Conservation (phyloP, 2,329 filamentous ascomycete species). For the Didymella lethalis region DNA sequence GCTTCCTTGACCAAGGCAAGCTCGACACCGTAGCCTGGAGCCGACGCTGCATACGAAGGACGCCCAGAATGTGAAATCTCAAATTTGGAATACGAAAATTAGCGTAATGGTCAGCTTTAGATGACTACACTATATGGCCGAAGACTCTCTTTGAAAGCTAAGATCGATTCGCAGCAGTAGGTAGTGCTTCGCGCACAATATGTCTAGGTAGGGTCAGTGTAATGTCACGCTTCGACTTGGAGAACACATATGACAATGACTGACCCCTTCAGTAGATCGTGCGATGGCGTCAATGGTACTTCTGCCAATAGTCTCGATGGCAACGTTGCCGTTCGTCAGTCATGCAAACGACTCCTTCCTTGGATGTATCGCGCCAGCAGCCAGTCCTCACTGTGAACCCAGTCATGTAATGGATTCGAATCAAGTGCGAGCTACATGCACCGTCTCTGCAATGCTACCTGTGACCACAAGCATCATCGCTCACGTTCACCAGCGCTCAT, state of each 20-base stretch:
- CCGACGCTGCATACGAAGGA: background rate
- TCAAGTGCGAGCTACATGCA: too few relatives aligned
- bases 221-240: too few relatives aligned
- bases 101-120: background rate
- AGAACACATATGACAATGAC: too few relatives aligned
- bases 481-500: conserved; percentile 3
- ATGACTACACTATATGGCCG: too few relatives aligned
- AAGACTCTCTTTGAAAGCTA: background rate
- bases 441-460: background rate
- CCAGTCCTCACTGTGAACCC: background rate
- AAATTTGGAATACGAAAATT: background rate
- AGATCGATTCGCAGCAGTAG: background rate
- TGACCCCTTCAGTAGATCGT: background rate
- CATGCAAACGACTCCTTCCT: background rate
- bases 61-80: background rate
- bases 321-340: background rate
- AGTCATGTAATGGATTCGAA: background rate
- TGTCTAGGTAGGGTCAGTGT: too few relatives aligned
- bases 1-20: background rate
- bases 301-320: background rate
- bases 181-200: too few relatives aligned
- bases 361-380: background rate
- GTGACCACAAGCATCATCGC: background rate
- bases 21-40: background rate
- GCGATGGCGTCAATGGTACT: background rate